These are phyloP conservation scores for Paraphaeosphaeria minitans DNA, from an alignment of 2,329 filamentous ascomycete genomes.

Conservation along the genomic window DNA sequence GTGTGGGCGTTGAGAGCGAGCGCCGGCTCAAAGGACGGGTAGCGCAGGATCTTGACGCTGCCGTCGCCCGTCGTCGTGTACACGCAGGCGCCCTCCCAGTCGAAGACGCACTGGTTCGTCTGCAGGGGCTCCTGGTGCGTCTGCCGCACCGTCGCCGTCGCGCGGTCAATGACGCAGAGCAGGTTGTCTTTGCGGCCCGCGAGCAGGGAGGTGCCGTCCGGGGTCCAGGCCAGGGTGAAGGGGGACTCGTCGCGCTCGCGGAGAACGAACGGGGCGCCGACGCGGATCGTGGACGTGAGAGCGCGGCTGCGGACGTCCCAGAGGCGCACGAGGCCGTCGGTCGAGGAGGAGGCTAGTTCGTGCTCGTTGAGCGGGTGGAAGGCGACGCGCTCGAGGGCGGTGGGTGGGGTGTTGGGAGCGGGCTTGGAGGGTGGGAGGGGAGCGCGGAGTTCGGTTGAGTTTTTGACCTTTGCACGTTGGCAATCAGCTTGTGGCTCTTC, in stretches of 20 bases:
- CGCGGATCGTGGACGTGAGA: constrained; percentile 70
- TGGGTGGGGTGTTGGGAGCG: background rate
- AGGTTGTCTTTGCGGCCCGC: constrained; percentile 74
- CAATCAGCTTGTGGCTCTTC: too few relatives aligned
- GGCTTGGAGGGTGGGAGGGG: constrained; percentile 47
- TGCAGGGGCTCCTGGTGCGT: constrained; percentile 66
- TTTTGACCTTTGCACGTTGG: constrained; percentile 53
- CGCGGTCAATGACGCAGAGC: constrained; percentile 67
- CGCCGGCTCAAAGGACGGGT: constrained; percentile 52
- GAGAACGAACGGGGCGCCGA: constrained; percentile 18
- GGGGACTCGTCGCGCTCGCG: constrained; percentile 58
- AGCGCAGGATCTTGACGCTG: constrained; percentile 67
- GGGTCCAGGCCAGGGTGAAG: constrained; percentile 75
- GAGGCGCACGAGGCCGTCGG: constrained; percentile 75
- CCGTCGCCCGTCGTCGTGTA: constrained; percentile 75
- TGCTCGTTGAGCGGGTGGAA: constrained; percentile 80
- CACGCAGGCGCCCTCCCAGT: constrained; percentile 72
- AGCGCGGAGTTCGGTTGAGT: constrained; percentile 76
- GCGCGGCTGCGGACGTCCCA: constrained; percentile 80
- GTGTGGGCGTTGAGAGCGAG: constrained; percentile 73
- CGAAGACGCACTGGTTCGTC: constrained; percentile 76
- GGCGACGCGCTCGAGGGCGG: constrained; percentile 71
- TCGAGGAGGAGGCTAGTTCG: constrained; percentile 75
- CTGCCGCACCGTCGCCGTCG: constrained; percentile 58
- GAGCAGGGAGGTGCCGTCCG: constrained; percentile 70